phyloP scores from a whole-genome alignment of 2,329 filamentous ascomycete genomes.

The Arthrobotrys conoides region DNA sequence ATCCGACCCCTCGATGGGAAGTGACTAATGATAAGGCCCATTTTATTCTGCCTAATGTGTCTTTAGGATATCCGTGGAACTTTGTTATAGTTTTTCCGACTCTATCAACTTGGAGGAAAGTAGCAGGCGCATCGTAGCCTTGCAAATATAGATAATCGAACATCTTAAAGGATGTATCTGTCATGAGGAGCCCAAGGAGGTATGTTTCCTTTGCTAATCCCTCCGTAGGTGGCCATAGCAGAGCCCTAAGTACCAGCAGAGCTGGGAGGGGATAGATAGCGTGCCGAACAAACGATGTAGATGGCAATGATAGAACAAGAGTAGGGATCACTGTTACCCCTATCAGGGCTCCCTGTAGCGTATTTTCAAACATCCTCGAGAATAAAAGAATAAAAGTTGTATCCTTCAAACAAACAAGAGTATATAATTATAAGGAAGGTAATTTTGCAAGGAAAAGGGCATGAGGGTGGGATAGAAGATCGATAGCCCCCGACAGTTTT shows the following conservation, averaged over 20 bases:
- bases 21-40: conserved; percentile 14
- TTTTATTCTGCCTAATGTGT: conserved; percentile 1
- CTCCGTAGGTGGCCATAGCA: conserved; percentile 35
- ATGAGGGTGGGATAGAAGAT: background rate
- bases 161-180: conserved; percentile 27
- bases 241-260: conserved; percentile 17
- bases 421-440: background rate
- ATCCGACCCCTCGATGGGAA: conserved; percentile 29
- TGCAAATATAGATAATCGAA: conserved; percentile 36
- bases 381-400: background rate
- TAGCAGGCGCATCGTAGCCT: conserved; percentile 13
- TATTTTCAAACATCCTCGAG: conserved; percentile 9
- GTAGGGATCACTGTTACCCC: conserved; percentile 7
- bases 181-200: conserved; percentile 18
- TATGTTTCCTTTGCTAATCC: conserved; percentile 25
- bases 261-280: conserved; percentile 18
- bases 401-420: background rate
- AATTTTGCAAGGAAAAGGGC: background rate
- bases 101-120: conserved; percentile 10
- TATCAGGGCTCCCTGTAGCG: conserved; percentile 15
- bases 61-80: conserved; percentile 18
- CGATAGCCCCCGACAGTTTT: too few relatives aligned
- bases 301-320: conserved; percentile 7
- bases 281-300: conserved; percentile 15
- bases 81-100: conserved; percentile 2